phyloP scores from a whole-genome alignment of 176 grass and related monocot species.

The Melocanna baccifera region DNA sequence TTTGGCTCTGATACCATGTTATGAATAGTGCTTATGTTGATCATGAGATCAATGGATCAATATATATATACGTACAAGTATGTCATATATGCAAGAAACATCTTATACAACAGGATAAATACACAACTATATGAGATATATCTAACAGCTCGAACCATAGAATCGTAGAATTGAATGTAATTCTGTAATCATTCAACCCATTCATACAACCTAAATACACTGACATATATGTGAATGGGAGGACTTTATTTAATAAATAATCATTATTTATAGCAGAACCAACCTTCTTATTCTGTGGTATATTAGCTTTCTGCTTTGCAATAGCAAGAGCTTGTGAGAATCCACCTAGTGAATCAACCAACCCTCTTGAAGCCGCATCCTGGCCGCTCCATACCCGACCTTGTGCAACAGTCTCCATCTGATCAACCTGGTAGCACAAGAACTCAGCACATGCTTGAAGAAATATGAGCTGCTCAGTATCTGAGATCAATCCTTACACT shows the following conservation, averaged over 20 bases:
- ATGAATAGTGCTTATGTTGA: no score
- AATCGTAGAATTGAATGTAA: neutral
- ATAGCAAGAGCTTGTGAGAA: constrained; percentile 84
- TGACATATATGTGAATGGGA: neutral
- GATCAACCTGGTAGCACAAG: constrained; percentile 64
- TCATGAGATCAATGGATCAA: no score
- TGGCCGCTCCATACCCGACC: constrained; percentile 92
- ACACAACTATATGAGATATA: no score
- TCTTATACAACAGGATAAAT: no score
- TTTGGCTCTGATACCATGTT: no score
- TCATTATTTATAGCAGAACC: neutral
- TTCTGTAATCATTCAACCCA: neutral
- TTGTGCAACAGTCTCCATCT: constrained; percentile 97
- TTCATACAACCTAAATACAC: neutral
- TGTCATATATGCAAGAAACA: no score
- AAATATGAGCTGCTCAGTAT: constrained; percentile 27
- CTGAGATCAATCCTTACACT: constrained; percentile 49
- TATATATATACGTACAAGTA: no score
- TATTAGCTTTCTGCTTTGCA: constrained; percentile 92
- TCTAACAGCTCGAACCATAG: no score
- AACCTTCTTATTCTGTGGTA: constrained; percentile 81
- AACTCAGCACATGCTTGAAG: constrained; percentile 30
- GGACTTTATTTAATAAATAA: neutral
- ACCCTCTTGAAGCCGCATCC: constrained; percentile 80
- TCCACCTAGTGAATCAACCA: constrained; percentile 93